Base-by-base conservation (phyloP, 1,139 yeast species). In the Protomyces lactucae-debilis region DNA sequence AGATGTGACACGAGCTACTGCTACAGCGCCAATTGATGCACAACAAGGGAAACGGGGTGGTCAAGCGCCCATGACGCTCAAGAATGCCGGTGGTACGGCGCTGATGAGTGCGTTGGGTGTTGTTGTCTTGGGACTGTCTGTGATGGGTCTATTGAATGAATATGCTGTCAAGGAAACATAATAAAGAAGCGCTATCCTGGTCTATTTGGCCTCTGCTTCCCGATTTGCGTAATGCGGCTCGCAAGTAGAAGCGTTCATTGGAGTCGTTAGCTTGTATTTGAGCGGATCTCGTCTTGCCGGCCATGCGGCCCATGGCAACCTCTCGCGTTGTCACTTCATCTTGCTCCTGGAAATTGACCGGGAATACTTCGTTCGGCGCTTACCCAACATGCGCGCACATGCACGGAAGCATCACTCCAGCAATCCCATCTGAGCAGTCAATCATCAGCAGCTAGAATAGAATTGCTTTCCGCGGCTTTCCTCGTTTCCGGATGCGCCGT, bases 261-360 rank as follows among this genome's bases (percentile, higher is more conserved):
- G 39, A 55, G 23, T 21, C 23, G 23, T 21, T 21, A 21, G 23
- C 23, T 21, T 40, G 18, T 63, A 32, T n/a, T 57, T 36, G 18
- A 52, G 53, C 36, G 43, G 55, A 8, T 43, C 39, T 21, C 64
- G 48, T 65, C 67, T 48, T 63, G 66, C 12, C 67, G 43, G 21
- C 63, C 67, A 46, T 60, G 63, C 23, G 23, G 23, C 23, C 23
- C 23, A 21, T 21, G 23, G 23, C 23, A 21, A 21, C 23, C 23
- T 21, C 23, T 21, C 23, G 23, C 32, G 57, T 63, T 6, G 67
- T 60, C 18, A 61, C 63, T 35, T 65, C 65, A 10, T 35, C 39
- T n/a, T 54, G 48, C n/a, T 35, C 21, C 8, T 46, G 57, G 28
- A 65, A 63, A 6, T 63, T 55, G 23, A 40, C 25, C 16, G 54